phyloP scores from a whole-genome alignment of 805 yeast species.

The Diddensiella santjacobensis region DNA sequence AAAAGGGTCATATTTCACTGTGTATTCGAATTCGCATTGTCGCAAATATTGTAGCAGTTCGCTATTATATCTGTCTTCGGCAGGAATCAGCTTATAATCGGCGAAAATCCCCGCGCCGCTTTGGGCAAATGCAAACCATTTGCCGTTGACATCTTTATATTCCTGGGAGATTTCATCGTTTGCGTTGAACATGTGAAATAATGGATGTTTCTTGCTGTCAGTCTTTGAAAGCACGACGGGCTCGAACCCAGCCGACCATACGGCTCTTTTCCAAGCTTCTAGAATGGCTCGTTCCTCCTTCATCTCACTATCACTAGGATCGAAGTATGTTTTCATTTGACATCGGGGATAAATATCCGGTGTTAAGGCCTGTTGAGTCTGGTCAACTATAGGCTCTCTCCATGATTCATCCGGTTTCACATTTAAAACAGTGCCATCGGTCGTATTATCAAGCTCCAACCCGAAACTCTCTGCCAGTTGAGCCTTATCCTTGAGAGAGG shows the following conservation, averaged over 20 bases:
- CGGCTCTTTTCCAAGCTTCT: constrained; percentile 27
- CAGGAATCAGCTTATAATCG: constrained; percentile 27
- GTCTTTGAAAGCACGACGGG: constrained; percentile 25
- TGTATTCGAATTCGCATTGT: constrained; percentile 19
- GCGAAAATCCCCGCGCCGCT: constrained; percentile 26
- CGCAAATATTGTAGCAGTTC: constrained; percentile 14
- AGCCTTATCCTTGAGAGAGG: neutral
- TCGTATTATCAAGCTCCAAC: constrained; percentile 3
- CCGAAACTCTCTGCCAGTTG: constrained; percentile 7
- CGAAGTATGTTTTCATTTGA: constrained; percentile 17
- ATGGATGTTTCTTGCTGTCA: constrained; percentile 19
- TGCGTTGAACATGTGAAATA: constrained; percentile 15
- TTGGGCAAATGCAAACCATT: constrained; percentile 27
- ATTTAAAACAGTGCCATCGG: constrained; percentile 8
- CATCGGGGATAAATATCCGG: constrained; percentile 3
- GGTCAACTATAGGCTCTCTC: constrained; percentile 12
- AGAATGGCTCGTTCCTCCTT: constrained; percentile 21
- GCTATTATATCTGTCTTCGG: constrained; percentile 12
- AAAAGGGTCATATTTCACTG: constrained; percentile 21
- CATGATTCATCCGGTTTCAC: constrained; percentile 12
- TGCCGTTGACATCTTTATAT: constrained; percentile 7
- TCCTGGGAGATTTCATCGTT: constrained; percentile 9
- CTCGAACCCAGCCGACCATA: constrained; percentile 29
- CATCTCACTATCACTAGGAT: neutral
- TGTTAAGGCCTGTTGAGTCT: neutral